Evolutionary conservation across 305 asterid species (phyloP), one percentile per base, ranked within the genome.

Genomic region (Stenogyne calaminthoides): DNA sequence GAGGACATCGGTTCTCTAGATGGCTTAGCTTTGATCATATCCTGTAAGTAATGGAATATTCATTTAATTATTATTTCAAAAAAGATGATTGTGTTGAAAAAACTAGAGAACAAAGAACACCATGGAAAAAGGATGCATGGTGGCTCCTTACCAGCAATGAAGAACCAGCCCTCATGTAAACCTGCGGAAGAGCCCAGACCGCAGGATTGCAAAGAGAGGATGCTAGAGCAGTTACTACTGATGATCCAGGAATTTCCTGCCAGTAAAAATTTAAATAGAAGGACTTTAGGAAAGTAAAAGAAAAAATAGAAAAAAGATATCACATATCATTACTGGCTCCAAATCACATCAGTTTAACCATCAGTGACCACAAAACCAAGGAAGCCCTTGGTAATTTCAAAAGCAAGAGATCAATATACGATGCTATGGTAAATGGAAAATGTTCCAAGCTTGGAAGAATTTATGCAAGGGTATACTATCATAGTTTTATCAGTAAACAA

Each of bases 161-260:
- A 40, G 87, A 78, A 57, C 96, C 98, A 78, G 93, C 95, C 82
- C 74, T 77, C 80, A 80, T 86, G 77, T 87, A 89, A 74, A 58
- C 82, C 67, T 82, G 88, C 6, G 97, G 95, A 80, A 89, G 84
- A 69, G 88, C 71, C 93, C 89, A 89, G 67, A 84, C 66, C 59
- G 61, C 88, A 10, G 95, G 86, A 75, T 86, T 83, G 72, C 67
- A 84, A 56, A 93, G 78, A 71, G 86, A 80, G 70, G 85, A 37
- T 11, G 87, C 82, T 84, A 91, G 80, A 72, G 84, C 81, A 77
- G 42, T 68, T 44, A 81, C 39, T 58, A 93, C 61, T 9, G 90
- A 76, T 58, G 86, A 75, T 76, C 96, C 98, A 72, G 92, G 71
- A 80, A 84, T 77, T 55, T 84, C 96, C 98, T 93, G 85, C 54